Conservation (phyloP, 2,329 filamentous ascomycete species). For the Colletotrichum sp. region DNA sequence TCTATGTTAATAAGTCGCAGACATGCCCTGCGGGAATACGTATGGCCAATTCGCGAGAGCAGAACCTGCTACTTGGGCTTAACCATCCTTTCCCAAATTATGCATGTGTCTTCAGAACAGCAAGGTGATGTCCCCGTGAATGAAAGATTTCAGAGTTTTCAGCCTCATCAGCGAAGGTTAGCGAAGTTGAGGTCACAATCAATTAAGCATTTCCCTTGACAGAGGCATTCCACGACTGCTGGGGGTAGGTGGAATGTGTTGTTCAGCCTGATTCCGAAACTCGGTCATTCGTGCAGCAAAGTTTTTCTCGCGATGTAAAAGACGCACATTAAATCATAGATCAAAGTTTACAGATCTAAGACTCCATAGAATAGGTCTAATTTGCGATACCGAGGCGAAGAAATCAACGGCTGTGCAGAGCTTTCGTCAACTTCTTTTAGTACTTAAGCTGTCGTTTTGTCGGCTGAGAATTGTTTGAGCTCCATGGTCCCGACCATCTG, state of each 20-base stretch:
- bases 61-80: accelerated
- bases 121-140: not conserved
- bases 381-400: not conserved
- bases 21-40: no score
- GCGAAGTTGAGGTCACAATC: not conserved
- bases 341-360: not conserved
- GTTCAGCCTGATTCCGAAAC: accelerated
- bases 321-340: not conserved
- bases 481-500: accelerated
- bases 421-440: accelerated
- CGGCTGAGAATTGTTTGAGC: accelerated
- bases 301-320: not conserved
- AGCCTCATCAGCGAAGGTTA: no score
- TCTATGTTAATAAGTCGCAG: no score
- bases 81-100: not conserved
- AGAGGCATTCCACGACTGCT: not conserved
- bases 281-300: not conserved
- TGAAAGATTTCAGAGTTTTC: accelerated
- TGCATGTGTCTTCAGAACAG: not conserved
- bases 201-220: not conserved
- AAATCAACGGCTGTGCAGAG: not conserved
- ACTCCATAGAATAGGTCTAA: not conserved
- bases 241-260: not conserved
- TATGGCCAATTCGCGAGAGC: not conserved
- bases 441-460: accelerated